A percentile compares a stretch with the other conserved stretches of the same genome.
These are phyloP conservation scores for Posidonia australis DNA, from an alignment of 106 monocot species.

Conservation along the genomic window DNA sequence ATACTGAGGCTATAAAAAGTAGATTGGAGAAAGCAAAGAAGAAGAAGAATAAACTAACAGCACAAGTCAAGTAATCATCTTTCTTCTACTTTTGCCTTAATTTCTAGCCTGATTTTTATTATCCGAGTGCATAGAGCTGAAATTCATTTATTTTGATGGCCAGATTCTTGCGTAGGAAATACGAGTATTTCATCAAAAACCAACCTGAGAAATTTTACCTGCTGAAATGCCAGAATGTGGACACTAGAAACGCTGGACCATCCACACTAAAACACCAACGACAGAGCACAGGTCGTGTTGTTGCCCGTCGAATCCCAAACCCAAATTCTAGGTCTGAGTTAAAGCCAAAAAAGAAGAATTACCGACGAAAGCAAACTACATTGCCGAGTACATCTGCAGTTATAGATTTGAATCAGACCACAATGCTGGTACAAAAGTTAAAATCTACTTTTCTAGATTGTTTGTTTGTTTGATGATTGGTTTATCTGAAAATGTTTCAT, in stretches of 20 bases:
- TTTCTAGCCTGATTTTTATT: background rate
- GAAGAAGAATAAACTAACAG: background rate
- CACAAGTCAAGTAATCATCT: background rate
- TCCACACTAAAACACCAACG: background rate
- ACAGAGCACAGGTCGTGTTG: background rate
- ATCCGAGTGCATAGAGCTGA: background rate
- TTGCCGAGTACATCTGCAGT: background rate
- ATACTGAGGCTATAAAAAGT: background rate
- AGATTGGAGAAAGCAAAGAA: conserved; percentile 3
- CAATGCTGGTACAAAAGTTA: background rate
- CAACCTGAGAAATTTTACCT: background rate
- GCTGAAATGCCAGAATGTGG: background rate
- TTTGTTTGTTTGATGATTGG: background rate
- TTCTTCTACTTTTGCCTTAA: background rate
- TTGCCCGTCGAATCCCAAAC: background rate
- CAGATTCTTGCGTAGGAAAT: conserved; percentile 6
- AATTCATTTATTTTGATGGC: background rate
- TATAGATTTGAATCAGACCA: background rate
- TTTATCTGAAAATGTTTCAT: background rate
- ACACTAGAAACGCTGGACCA: background rate
- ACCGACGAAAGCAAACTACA: background rate
- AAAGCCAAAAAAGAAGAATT: background rate
- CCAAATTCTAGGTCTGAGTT: background rate
- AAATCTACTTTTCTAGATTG: background rate
- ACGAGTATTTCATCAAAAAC: conserved; percentile 1